A percentile compares a stretch with the other conserved stretches of the same genome.
phyloP scores from a whole-genome alignment of 2,329 filamentous ascomycete genomes.

The Aspergillus fumigatus region DNA sequence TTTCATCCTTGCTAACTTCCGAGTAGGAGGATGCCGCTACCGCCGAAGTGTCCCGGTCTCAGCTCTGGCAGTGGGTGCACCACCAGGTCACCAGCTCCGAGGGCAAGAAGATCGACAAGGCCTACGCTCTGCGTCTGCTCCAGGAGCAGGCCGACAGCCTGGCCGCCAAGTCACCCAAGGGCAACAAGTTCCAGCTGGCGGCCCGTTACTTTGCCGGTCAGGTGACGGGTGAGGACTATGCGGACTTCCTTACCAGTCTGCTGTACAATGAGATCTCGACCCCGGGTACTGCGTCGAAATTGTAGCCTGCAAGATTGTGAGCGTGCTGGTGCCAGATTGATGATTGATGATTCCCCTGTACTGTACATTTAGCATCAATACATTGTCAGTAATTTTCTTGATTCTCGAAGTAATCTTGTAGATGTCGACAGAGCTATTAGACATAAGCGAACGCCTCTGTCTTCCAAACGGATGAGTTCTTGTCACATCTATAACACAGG shows the following conservation, averaged over 20 bases:
- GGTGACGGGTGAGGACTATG: slow-evolving; percentile 95
- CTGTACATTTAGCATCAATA: neutral
- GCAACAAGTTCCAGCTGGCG: slow-evolving; percentile 87
- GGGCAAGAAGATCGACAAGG: slow-evolving; percentile 90
- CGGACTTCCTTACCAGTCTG: slow-evolving; percentile 85
- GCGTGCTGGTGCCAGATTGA: neutral
- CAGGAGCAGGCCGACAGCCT: slow-evolving; percentile 79
- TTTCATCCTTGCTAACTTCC: slow-evolving; percentile 1
- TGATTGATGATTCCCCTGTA: neutral
- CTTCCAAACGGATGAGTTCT: neutral
- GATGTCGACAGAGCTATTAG: neutral
- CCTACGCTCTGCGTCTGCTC: slow-evolving; percentile 79
- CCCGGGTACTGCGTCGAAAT: slow-evolving; percentile 64
- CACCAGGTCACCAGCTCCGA: slow-evolving; percentile 71
- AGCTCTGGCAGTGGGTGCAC: slow-evolving; percentile 94
- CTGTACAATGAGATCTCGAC: slow-evolving; percentile 62
- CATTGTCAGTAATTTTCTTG: neutral
- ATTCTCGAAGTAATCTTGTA: neutral
- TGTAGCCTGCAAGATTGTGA: slow-evolving; percentile 39
- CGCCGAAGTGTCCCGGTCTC: slow-evolving; percentile 87
- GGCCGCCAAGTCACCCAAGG: slow-evolving; percentile 68
- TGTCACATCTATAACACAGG: neutral
- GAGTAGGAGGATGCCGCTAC: slow-evolving; percentile 82
- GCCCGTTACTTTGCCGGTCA: slow-evolving; percentile 89
- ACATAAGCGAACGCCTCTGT: neutral